Evolutionary conservation across 78 protist genomes (phyloP).

Genomic region (Blattamonas nauphoetae): DNA sequence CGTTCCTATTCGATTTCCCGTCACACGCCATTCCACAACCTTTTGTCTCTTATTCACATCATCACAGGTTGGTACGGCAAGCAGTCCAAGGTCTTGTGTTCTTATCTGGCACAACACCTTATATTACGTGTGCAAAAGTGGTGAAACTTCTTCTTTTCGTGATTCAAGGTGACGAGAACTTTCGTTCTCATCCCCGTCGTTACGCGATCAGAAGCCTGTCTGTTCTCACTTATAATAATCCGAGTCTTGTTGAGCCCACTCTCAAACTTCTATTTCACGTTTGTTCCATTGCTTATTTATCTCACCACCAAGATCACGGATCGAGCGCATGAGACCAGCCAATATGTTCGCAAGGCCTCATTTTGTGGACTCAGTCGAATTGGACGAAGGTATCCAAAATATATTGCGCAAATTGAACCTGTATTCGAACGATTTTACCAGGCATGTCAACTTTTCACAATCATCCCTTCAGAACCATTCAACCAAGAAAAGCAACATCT

Average conservation of each 20-base stretch:
- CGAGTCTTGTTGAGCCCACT: neutral
- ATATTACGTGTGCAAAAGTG: neutral
- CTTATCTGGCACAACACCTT: neutral
- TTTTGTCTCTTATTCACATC: too few relatives aligned
- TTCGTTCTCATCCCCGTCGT: conserved; percentile 26
- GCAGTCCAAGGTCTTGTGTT: conserved; percentile 16
- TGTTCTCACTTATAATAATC: neutral
- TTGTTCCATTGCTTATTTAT: neutral
- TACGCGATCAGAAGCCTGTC: conserved; percentile 18
- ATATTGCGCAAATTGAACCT: neutral
- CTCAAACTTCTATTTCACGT: neutral
- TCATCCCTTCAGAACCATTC: neutral
- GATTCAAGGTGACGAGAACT: neutral
- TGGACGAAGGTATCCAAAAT: neutral
- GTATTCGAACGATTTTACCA: neutral
- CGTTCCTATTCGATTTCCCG: too few relatives aligned
- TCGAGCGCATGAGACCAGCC: conserved; percentile 3
- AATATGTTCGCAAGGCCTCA: conserved; percentile 17
- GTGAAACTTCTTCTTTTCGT: neutral
- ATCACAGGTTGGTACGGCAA: conserved; percentile 17
- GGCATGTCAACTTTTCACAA: neutral
- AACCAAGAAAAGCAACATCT: neutral
- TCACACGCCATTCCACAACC: too few relatives aligned
- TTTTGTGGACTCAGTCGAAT: conserved; percentile 27
- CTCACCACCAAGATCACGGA: neutral